Base-by-base conservation (phyloP, 768 basidiomycete genomes). In the Collybia mongolica region DNA sequence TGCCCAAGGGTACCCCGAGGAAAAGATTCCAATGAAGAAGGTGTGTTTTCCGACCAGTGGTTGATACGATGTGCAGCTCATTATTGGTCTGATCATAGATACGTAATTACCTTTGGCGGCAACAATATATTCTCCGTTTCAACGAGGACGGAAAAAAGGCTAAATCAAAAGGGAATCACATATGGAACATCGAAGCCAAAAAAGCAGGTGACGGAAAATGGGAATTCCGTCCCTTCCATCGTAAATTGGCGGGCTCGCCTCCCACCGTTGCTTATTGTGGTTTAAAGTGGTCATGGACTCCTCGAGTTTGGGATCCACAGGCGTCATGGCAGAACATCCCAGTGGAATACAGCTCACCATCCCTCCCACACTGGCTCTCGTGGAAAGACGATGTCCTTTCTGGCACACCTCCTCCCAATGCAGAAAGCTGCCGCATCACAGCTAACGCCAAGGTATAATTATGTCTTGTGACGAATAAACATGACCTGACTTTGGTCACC, bases 101-200 rank as follows among this genome's bases (percentile, higher is more conserved):
- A 65, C 87, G 94, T 59, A 86, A 93, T 70, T 99, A 97, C 72
- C 82, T 99, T 44, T 99, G 96, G 96, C 86, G 84, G 53, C 92
- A 95, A 60, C 86, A 86, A 24, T 86, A 88, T 65, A 98, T 99
- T 64, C 86, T 93, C 23, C 90, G 96, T 24, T 98, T 95, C 76
- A 99, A 99, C 65, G 93, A 98, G 62, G 96, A 98, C 65, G 96
- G 96, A 29, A 98, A 98, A 70, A 99, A 99, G 72, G 91, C 95
- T 19, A 99, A 99, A 70, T 95, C 93, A 47, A 97, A 97, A 74
- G 96, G 96, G 41, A 99, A 99, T 70, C 96, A 98, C 61, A 97
- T 98, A 57, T 99, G 96, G 96, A 95, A 93, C 62, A 88, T 98
- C 44, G 93, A 98, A 60, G 96, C 93, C n/a, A 91, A 83, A 72